phyloP scores from a whole-genome alignment of 2,329 filamentous ascomycete genomes.

The Cytospora mali region DNA sequence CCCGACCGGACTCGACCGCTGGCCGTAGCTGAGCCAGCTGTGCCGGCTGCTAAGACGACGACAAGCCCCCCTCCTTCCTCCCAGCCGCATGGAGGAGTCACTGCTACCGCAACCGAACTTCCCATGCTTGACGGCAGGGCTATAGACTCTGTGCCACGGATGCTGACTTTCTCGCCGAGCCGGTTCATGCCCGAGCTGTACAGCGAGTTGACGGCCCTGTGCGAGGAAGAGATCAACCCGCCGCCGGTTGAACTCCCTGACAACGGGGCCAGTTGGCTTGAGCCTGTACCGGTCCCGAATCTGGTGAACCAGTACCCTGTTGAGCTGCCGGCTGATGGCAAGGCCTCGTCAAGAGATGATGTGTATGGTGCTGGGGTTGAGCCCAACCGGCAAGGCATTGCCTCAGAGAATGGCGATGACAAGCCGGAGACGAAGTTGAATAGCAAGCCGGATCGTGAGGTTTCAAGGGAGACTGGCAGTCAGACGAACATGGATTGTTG shows the following conservation, averaged over 20 bases:
- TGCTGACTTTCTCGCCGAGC: constrained; percentile 41
- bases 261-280: constrained; percentile 38
- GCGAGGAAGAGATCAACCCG: constrained; percentile 47
- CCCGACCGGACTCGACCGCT: too few relatives aligned
- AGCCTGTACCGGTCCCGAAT: constrained; percentile 18
- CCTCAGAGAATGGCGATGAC: too few relatives aligned
- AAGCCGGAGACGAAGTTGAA: too few relatives aligned
- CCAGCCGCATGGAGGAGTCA: not conserved
- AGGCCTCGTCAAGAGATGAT: too few relatives aligned
- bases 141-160: constrained; percentile 21
- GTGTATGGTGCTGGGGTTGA: too few relatives aligned
- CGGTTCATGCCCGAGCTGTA: constrained; percentile 52
- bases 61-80: not conserved
- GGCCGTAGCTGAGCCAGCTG: too few relatives aligned
- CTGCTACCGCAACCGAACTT: constrained; percentile 26
- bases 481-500: too few relatives aligned
- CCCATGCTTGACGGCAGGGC: constrained; percentile 42
- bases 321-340: constrained; percentile 42
- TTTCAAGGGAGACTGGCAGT: too few relatives aligned
- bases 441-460: too few relatives aligned
- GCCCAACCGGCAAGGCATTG: too few relatives aligned
- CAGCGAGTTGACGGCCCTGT: constrained; percentile 45
- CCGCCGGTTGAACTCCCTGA: constrained; percentile 50
- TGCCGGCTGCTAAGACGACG: not conserved
- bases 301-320: constrained; percentile 33